Evolutionary conservation across 2,329 filamentous ascomycete species (phyloP), one percentile per base, ranked within the genome.

Genomic region (Dothistroma septosporum): DNA sequence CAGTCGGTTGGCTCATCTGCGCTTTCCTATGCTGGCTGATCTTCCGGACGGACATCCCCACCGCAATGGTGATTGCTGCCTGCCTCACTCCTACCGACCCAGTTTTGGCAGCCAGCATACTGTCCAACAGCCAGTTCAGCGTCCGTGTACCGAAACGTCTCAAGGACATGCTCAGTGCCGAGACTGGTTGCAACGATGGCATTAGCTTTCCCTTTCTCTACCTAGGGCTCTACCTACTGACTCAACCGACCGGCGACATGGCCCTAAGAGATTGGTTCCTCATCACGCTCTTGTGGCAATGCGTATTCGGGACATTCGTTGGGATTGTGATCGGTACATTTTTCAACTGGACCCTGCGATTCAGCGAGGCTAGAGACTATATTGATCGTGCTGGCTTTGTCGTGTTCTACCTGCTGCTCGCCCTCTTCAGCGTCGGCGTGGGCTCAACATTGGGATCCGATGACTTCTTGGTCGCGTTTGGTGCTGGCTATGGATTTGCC

Each of bases 51-150:
- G 74, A 77, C 53, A 65, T 79, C 32, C 68, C 77, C 0, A 80
- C 80, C 0, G 78, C 81, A 0, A 67, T 84, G 44, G 76, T 82
- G 5, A 78, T 85, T 24, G 79, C 78, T 0, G 83, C 83, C 3
- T 84, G 82, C 65, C 74, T 85, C 1, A 83, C 82, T 0, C 83
- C 82, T 1, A 85, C 83, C 0, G 83, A 85, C 71, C 82, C 82
- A 0, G 81, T 85, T 0, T 73, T 85, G 12, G 80, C 82, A 1
- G 80, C 82, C 3, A 80, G 76, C 22, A 82, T 85, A 1, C 73
- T 85, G 12, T 77, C 77, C 1, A 81, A 83, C 64, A 80, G 78
- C 32, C 79, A 77, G 53, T 85, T 85, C 73, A 81, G 79, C 57
- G 74, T 74, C 0, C 69, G 83, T 14, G 78, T 85, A 0, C 83